Conservation (phyloP, 441 rosid genomes). For the Jatropha podagrica region DNA sequence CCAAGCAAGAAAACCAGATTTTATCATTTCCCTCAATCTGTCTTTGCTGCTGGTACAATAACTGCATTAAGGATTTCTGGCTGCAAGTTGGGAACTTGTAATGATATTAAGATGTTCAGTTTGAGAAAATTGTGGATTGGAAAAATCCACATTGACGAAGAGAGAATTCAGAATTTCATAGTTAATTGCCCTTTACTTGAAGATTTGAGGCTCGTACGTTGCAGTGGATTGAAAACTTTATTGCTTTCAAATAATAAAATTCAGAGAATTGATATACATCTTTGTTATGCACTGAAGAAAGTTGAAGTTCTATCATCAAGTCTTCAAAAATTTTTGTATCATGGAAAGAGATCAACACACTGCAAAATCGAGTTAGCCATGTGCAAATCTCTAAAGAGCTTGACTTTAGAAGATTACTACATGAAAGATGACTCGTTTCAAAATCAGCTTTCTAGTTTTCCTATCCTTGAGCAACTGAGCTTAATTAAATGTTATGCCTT, state of each 20-base stretch:
- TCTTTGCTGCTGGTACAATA: slow-evolving; percentile 21
- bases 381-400: slow-evolving; percentile 27
- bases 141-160: slow-evolving; percentile 19
- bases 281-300: slow-evolving; percentile 24
- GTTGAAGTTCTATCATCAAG: slow-evolving; percentile 26
- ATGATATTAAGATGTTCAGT: slow-evolving; percentile 23
- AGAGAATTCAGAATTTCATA: slow-evolving; percentile 21
- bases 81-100: slow-evolving; percentile 28
- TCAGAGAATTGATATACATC: slow-evolving; percentile 34
- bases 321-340: slow-evolving; percentile 34
- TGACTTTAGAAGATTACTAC: slow-evolving; percentile 27
- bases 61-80: slow-evolving; percentile 31
- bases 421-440: slow-evolving; percentile 27
- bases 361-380: slow-evolving; percentile 22
- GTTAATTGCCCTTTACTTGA: slow-evolving; percentile 31
- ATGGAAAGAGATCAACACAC: slow-evolving; percentile 3
- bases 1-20: neutral
- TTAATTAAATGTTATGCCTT: slow-evolving; percentile 32
- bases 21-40: slow-evolving; percentile 25
- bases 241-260: slow-evolving; percentile 22
- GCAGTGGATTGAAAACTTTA: slow-evolving; percentile 22
- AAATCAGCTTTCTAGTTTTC: slow-evolving; percentile 25
- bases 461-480: slow-evolving; percentile 32
- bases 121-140: slow-evolving; percentile 29
- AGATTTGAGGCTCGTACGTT: slow-evolving; percentile 33